Conservation (phyloP, 202 grass and related monocot genomes). For the Cymbopogon flexuosus region DNA sequence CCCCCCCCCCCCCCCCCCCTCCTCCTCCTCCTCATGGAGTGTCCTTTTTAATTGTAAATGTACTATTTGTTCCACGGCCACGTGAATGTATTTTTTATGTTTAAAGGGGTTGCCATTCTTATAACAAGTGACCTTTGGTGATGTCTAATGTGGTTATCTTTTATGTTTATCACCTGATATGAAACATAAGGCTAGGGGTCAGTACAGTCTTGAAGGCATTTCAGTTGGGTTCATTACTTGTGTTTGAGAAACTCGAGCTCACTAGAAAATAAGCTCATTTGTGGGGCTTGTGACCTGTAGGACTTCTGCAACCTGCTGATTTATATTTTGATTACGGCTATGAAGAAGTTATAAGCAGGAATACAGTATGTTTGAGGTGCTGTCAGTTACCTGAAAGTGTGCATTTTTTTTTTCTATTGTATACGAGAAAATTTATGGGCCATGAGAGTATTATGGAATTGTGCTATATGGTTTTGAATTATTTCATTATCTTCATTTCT, state of each 20-base stretch:
- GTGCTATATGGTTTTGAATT: neutral
- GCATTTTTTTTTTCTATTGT: neutral
- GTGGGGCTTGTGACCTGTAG: neutral
- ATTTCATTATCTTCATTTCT: neutral
- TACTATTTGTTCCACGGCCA: neutral
- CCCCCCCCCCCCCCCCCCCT: no score
- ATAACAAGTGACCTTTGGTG: neutral
- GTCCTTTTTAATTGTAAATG: constrained; percentile 9
- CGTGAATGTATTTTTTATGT: neutral
- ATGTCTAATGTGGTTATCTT: neutral
- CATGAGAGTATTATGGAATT: neutral
- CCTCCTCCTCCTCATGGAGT: neutral
- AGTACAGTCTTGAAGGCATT: neutral
- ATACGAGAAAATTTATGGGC: neutral
- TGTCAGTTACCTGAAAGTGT: constrained; percentile 2
- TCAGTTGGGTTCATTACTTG: neutral
- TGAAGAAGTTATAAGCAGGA: neutral
- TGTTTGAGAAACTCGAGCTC: constrained; percentile 1
- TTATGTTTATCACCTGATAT: neutral
- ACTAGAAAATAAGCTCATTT: constrained; percentile 15
- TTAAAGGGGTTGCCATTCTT: neutral
- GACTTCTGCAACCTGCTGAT: neutral
- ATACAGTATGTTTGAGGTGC: neutral
- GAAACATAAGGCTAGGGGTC: neutral
- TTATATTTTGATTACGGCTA: neutral